A percentile compares a stretch with the other conserved stretches of the same genome.
These are phyloP conservation scores for Hymenoscyphus occultus DNA, from an alignment of 2,329 filamentous ascomycete species.

Conservation along the genomic window DNA sequence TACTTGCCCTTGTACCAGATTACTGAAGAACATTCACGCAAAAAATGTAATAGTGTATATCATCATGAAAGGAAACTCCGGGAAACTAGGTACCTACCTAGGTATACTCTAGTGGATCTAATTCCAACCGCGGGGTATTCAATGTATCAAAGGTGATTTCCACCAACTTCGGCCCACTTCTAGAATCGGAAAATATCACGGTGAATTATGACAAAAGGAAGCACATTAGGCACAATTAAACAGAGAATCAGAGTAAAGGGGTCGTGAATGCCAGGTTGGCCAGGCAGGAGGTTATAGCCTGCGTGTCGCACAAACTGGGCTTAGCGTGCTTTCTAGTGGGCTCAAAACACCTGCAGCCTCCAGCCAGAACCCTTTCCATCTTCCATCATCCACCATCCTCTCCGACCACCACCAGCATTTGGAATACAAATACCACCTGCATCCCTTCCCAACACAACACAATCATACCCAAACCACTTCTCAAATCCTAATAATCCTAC, in stretches of 20 bases:
- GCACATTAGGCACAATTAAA: neutral
- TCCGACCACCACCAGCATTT: neutral
- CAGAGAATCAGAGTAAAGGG: no score
- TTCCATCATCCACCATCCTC: neutral
- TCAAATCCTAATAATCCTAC: no score
- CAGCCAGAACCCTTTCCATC: neutral
- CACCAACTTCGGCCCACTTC: neutral
- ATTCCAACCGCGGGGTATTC: neutral
- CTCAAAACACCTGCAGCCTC: neutral
- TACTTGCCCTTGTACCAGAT: no score
- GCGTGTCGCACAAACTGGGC: neutral
- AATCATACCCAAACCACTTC: neutral
- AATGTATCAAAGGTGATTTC: neutral
- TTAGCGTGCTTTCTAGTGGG: neutral
- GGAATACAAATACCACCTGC: slow-evolving; percentile 6
- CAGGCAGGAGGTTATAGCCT: neutral
- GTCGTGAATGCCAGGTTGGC: neutral
- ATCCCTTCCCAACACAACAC: neutral
- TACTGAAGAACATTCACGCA: neutral
- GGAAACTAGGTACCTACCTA: neutral
- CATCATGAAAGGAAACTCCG: neutral
- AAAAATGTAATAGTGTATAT: neutral
- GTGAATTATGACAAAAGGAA: neutral
- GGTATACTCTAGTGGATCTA: neutral
- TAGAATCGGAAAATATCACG: neutral